Conservation (phyloP, 352 stramenopile species). For the Globisporangium solare region DNA sequence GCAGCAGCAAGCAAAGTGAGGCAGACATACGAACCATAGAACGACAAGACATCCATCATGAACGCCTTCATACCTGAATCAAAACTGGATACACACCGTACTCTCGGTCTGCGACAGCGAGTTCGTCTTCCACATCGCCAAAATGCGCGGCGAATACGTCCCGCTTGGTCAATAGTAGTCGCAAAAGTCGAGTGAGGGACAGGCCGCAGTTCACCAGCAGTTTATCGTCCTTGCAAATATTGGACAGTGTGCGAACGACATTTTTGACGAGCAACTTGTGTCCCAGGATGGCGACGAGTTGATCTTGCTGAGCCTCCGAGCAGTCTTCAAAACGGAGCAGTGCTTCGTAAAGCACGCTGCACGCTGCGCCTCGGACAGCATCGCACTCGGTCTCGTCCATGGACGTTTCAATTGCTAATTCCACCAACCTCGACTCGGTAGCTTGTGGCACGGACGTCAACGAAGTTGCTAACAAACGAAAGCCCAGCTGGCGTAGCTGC, state of each 20-base stretch:
- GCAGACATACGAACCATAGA: not conserved
- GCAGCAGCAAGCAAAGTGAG: not conserved
- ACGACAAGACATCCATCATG: not conserved
- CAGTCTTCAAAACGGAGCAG: slow-evolving; percentile 21
- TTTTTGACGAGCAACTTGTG: slow-evolving; percentile 17
- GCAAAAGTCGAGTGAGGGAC: slow-evolving; percentile 27
- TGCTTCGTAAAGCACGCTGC: slow-evolving; percentile 22
- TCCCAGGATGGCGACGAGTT: slow-evolving; percentile 18
- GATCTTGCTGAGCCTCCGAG: slow-evolving; percentile 11
- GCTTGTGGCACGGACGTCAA: not conserved
- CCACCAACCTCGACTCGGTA: slow-evolving; percentile 16
- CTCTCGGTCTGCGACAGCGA: slow-evolving; percentile 23
- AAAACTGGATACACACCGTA: slow-evolving; percentile 31
- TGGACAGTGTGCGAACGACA: slow-evolving; percentile 17
- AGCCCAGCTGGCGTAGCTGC: slow-evolving; percentile 43
- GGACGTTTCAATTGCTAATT: slow-evolving; percentile 46
- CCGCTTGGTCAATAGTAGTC: slow-evolving; percentile 23
- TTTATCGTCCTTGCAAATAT: slow-evolving; percentile 26
- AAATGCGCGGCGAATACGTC: slow-evolving; percentile 20
- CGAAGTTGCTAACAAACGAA: slow-evolving; percentile 18
- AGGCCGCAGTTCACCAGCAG: slow-evolving; percentile 20
- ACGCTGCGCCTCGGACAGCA: slow-evolving; percentile 42
- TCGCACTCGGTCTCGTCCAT: slow-evolving; percentile 48
- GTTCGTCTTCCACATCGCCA: slow-evolving; percentile 23
- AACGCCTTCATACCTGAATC: slow-evolving; percentile 26